These are phyloP conservation scores for Adansonia grandidieri DNA, from an alignment of 441 rosid species.

Conservation along the genomic window DNA sequence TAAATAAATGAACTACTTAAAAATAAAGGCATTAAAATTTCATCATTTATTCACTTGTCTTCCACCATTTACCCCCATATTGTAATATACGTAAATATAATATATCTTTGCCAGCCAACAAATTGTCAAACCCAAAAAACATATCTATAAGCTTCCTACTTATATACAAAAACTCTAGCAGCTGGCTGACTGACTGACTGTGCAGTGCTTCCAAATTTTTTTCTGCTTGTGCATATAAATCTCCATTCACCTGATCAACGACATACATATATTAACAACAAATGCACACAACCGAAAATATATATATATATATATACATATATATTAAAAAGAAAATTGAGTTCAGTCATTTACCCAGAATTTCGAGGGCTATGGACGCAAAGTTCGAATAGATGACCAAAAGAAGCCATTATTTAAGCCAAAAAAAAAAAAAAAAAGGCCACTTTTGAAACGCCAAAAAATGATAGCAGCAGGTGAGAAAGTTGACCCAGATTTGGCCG, in stretches of 20 bases:
- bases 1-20: neutral
- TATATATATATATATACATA: no score
- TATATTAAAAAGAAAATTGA: neutral
- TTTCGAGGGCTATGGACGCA: neutral
- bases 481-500: constrained; percentile 24
- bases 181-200: constrained; percentile 19
- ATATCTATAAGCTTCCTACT: constrained; percentile 41
- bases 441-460: constrained; percentile 38
- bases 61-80: constrained; percentile 25
- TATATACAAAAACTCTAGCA: constrained; percentile 48
- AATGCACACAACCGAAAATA: neutral
- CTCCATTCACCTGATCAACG: constrained; percentile 29
- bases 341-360: neutral
- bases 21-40: constrained; percentile 22
- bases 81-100: constrained; percentile 21
- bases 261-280: neutral
- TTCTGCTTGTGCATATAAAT: neutral
- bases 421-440: constrained; percentile 31
- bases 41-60: constrained; percentile 38
- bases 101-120: constrained; percentile 33
- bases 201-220: constrained; percentile 11
- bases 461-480: constrained; percentile 36
- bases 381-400: constrained; percentile 24
- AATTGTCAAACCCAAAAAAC: constrained; percentile 18
- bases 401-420: constrained; percentile 44